Evolutionary conservation across 2,329 filamentous ascomycete species (phyloP), one percentile per base, ranked within the genome.

Genomic region (Colletotrichum sansevieriae): DNA sequence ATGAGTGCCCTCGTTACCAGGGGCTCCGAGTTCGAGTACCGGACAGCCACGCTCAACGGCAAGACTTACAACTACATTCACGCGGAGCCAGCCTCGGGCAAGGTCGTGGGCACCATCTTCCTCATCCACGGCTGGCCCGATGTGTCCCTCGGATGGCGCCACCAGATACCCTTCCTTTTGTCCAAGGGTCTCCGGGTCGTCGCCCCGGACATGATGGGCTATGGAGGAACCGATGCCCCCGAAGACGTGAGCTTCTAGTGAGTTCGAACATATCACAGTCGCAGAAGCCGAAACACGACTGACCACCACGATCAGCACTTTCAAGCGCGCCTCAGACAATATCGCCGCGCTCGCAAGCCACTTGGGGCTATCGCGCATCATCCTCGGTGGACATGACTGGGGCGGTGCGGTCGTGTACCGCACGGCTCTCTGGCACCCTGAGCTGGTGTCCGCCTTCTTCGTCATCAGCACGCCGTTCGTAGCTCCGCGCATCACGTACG

Each of bases 371-470:
- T 49, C 71, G 57, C 76, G 74, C 37, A 89, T 95, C 74, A 90
- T 96, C 56, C 83, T 97, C 6, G 92, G 92, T 47, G 93, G 92
- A 8, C 93, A 97, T 80, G 93, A 96, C 79, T 95, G 93, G 91
- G 93, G 93, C 76, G 92, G 91, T 72, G 83, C 84, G 3, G 83
- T 93, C 9, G 89, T 90, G 57, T 94, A 91, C 82, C 88, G 92
- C 58, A 82, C 91, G 57, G 88, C 90, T 5, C 85, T 90, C 63
- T 91, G 88, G 83, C 84, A 93, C 74, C 92, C 92, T 0, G 80
- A 88, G 15, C 82, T 94, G 12, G 82, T 95, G 57, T 83, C 84
- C 3, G 89, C 90, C 72, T 81, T 96, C 62, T 93, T 95, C 80
- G 87, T 86, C 67, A 81, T 96, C 68, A 93, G 91, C 78, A 93